Evolutionary conservation across 2,329 filamentous ascomycete genomes (phyloP).

Genomic region (Claviceps arundinis): DNA sequence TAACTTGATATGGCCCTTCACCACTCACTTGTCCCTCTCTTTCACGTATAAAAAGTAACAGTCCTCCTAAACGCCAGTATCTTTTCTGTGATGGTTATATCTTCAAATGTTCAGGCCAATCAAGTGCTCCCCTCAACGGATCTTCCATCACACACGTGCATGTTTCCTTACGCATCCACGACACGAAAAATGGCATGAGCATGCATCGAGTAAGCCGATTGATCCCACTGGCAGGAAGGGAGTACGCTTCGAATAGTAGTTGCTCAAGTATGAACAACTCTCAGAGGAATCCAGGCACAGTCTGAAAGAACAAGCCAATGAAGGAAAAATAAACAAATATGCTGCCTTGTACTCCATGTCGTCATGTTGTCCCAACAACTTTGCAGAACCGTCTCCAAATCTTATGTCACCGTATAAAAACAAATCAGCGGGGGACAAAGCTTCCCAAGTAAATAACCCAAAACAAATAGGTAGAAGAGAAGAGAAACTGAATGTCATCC

Average conservation of each 20-base stretch:
- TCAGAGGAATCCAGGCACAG: not conserved
- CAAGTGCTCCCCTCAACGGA: not conserved
- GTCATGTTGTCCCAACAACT: not conserved
- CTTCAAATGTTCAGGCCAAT: not conserved
- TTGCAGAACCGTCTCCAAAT: not conserved
- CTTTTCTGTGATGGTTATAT: constrained; percentile 1
- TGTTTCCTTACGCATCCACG: not conserved
- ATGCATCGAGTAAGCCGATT: not conserved
- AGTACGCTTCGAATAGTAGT: not conserved
- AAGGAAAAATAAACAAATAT: not conserved
- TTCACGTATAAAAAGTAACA: not conserved
- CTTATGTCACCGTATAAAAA: not conserved
- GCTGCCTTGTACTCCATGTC: not conserved
- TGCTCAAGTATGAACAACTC: not conserved
- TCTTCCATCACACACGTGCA: not conserved
- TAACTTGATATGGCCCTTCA: not conserved
- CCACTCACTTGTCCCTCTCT: not conserved
- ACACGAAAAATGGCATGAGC: not conserved
- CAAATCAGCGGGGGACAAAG: not conserved
- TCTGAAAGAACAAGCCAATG: not conserved
- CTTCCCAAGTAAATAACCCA: not conserved
- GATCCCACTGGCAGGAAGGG: not conserved
- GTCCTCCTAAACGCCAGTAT: not conserved
- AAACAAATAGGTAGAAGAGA: not conserved
- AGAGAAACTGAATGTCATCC: not conserved